Evolutionary conservation across 2,329 filamentous ascomycete genomes (phyloP).

Genomic region (Aspergillus novofumigatus): DNA sequence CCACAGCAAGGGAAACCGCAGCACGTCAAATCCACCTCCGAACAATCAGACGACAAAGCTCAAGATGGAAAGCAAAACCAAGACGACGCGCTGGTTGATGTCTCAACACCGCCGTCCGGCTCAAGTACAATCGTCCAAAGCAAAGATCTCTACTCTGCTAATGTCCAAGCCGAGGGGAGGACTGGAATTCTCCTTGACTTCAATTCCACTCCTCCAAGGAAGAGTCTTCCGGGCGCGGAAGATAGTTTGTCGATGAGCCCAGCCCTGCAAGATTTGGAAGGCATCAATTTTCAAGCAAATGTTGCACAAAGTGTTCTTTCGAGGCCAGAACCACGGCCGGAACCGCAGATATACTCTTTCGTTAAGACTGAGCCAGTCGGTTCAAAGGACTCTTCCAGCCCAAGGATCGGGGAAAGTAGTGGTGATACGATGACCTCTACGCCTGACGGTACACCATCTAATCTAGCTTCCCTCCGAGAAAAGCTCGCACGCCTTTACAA

Average conservation of each 20-base stretch:
- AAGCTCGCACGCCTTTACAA: conserved; percentile 19
- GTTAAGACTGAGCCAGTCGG: not conserved
- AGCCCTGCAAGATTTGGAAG: conserved; percentile 17
- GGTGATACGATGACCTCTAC: not conserved
- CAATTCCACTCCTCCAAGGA: conserved; percentile 8
- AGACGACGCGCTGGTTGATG: not conserved
- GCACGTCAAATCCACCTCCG: not conserved
- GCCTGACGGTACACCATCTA: not conserved
- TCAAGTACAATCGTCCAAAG: not conserved
- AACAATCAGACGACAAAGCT: too few species aligned
- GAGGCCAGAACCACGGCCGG: not conserved
- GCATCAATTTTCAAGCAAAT: conserved; percentile 13
- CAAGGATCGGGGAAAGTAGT: not conserved
- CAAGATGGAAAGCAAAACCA: not conserved
- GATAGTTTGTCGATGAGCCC: conserved; percentile 9
- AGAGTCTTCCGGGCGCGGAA: not conserved
- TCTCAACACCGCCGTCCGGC: not conserved
- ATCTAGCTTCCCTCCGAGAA: not conserved
- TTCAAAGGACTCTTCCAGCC: not conserved
- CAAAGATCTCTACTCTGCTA: not conserved
- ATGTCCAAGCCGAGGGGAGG: not conserved
- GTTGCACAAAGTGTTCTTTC: not conserved
- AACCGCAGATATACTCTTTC: not conserved
- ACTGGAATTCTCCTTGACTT: conserved; percentile 21
- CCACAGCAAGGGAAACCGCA: not conserved